Evolutionary conservation across 768 basidiomycete genomes (phyloP).

Genomic region (Pholiota microspora): DNA sequence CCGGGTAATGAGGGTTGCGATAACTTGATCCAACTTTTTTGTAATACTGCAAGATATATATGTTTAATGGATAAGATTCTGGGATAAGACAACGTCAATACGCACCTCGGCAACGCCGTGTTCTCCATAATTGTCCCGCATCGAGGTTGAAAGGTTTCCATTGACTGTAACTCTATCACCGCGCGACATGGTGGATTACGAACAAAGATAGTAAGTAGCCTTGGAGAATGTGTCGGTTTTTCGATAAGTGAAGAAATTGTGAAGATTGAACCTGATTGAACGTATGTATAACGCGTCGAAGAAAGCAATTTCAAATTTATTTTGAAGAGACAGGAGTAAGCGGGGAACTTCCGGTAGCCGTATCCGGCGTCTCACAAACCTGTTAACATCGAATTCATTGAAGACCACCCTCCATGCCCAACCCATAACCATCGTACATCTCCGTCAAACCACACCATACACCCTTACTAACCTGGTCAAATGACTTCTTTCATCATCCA

Average conservation of each 20-base stretch:
- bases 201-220: no score
- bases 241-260: no score
- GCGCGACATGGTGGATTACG: conserved; percentile 30
- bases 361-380: background rate
- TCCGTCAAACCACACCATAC: background rate
- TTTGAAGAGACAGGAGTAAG: no score
- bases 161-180: conserved; percentile 29
- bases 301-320: no score
- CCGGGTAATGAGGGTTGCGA: conserved; percentile 72
- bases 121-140: conserved; percentile 38
- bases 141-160: conserved; percentile 35
- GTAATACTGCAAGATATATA: conserved; percentile 46
- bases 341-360: no score
- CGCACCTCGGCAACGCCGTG: conserved; percentile 59
- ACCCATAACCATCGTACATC: no score
- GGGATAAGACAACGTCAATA: background rate
- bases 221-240: no score
- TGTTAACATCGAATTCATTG: no score
- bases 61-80: background rate
- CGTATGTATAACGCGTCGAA: no score
- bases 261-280: no score
- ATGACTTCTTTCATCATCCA: conserved; percentile 80
- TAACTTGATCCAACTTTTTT: conserved; percentile 64
- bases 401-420: background rate
- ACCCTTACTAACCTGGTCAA: background rate